Evolutionary conservation across 208 protist species (phyloP).

Genomic region (Wallacemonas collosoma): DNA sequence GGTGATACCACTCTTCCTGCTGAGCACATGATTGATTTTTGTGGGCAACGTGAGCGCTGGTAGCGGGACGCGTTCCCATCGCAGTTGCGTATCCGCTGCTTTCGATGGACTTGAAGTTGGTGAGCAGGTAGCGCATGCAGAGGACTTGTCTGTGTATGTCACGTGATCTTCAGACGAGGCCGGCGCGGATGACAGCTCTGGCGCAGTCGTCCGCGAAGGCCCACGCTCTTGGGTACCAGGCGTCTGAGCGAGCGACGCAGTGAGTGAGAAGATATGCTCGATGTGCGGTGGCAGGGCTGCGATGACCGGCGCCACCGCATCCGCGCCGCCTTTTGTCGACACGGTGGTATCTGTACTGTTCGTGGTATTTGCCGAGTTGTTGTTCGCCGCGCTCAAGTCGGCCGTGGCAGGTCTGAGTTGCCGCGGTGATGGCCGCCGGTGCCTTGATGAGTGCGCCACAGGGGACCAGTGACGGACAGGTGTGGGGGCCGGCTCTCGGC

Average conservation of each 20-base stretch:
- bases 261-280: neutral
- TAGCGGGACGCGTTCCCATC: neutral
- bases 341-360: neutral
- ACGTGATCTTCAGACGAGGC: too few species aligned
- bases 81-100: neutral
- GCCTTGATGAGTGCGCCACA: neutral
- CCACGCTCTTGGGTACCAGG: too few species aligned
- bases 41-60: neutral
- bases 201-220: too few species aligned
- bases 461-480: slow-evolving; percentile 1
- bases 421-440: neutral
- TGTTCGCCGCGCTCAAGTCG: neutral
- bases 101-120: too few species aligned
- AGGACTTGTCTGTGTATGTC: too few species aligned
- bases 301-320: neutral
- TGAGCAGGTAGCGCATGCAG: too few species aligned
- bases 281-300: neutral
- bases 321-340: neutral
- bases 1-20: neutral
- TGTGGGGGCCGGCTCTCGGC: neutral
- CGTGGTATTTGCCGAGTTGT: too few species aligned
- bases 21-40: neutral
- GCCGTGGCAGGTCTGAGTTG: neutral
- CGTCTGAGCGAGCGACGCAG: neutral
- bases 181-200: too few species aligned